phyloP scores from a whole-genome alignment of 2,329 filamentous ascomycete species.

The Talaromyces sp. region DNA sequence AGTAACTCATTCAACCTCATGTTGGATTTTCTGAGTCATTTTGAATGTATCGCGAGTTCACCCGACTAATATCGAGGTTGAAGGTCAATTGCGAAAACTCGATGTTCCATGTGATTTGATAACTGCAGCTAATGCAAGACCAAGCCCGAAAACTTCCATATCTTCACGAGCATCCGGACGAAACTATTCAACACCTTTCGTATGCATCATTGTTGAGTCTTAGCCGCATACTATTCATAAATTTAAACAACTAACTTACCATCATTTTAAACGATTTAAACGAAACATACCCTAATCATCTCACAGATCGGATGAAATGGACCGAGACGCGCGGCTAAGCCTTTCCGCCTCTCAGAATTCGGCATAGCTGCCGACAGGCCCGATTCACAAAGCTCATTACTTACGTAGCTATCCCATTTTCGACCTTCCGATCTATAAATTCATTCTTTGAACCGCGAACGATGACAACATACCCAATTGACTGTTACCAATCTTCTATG shows the following conservation, averaged over 20 bases:
- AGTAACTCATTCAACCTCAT: neutral
- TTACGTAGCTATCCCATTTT: conserved; percentile 7
- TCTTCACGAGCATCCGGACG: neutral
- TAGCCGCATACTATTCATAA: neutral
- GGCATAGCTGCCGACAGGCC: conserved; percentile 3
- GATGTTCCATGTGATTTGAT: neutral
- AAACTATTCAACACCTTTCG: neutral
- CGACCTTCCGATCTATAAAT: conserved; percentile 28
- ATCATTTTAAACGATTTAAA: neutral
- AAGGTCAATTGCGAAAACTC: neutral
- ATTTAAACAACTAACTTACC: neutral
- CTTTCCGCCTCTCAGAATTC: neutral
- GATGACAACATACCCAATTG: neutral
- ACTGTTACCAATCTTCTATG: neutral
- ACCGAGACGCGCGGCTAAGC: neutral
- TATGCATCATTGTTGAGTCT: too few species aligned
- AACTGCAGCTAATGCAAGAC: neutral
- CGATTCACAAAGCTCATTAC: conserved; percentile 5
- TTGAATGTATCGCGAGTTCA: neutral
- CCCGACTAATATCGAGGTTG: neutral
- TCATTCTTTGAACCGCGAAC: neutral
- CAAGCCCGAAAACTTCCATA: neutral
- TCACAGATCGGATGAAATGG: neutral
- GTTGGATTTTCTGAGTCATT: neutral
- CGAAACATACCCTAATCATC: neutral